Base-by-base conservation (phyloP, 768 basidiomycete species). In the Kwoniella bestiolae region DNA sequence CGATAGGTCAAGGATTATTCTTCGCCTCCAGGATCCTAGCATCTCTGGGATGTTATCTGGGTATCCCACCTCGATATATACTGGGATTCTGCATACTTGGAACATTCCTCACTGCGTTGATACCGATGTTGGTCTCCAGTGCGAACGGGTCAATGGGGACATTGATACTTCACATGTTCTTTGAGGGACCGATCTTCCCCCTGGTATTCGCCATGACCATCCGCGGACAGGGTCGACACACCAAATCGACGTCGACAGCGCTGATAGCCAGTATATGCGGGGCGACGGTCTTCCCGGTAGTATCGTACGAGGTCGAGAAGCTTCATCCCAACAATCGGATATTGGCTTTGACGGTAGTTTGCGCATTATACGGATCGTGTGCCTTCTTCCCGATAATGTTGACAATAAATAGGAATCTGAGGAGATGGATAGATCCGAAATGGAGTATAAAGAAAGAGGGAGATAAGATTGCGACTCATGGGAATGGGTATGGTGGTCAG, bases 171-270 rank as follows among this genome's bases (percentile, higher is more conserved):
- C 29, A 65, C 58, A 55, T 65, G 14, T 73, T 80, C 60, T 78
- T 77, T 66, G 74, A 80, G 57, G 65, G 71, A 0, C 65, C 77
- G 31, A 76, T 80, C 38, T 79, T 80, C 64, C 79, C 79, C 2
- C 66, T 71, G 6, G 18, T 80, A 9, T 79, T 75, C 72, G 77
- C 79, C 32, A 76, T 80, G 56, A 66, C 60, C 12, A 59, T 78
- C 1, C 69, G 79, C 2, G 66, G 66, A 26, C 74, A 77, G 52
- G 79, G 79, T 2, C 58, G 63, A 63, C 66, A 74, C 56, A 76
- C 75, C 3, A 77, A 77, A 59, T 64, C 72, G 47, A 73, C 70
- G 11, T 65, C 76, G 12, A 71, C 74, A 3, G 61, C 46, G 12
- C 38, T 74, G 28, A 65, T 68, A 6, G 76, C 75, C 67, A 68